Evolutionary conservation across 495 filamentous ascomycete species (phyloP), one percentile per base, ranked within the genome.

Genomic region (Haplographium delicatum): DNA sequence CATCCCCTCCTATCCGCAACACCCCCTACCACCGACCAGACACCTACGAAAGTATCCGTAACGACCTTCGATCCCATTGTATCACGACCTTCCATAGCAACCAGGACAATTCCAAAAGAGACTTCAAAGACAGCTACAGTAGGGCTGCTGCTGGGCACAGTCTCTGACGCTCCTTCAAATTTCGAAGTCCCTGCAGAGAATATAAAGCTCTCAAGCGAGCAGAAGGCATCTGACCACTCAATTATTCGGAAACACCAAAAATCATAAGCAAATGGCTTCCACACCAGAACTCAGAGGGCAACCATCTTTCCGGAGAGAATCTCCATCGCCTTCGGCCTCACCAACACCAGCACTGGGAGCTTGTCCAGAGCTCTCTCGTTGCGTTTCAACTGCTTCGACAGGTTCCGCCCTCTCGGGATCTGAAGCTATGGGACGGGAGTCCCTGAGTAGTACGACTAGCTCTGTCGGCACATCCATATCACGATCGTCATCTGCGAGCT

Each of bases 341-440:
- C 85, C 88, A 18, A 81, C 76, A 11, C 78, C 80, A 9, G 84
- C 83, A 42, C 72, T 89, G 41, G 76, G 78, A 13, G 72, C 80
- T 22, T 74, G 75, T 50, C 82, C 76, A 40, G 74, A 72, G n/a
- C 78, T 83, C 44, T 83, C 81, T 47, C 82, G 88, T 26, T 86
- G 82, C 50, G 74, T 89, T 50, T 95, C 89, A 31, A 83, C 84
- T 40, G 76, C 80, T 26, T 94, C 89, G 19, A 85, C 83, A 22
- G 70, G 73, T 28, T 91, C 85, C 37, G 75, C 80, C 20, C 86
- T 85, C 16, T 72, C 70, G 30, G 65, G 65, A 25, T 74, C 78
- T 18, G 68, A 76, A 50, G 76, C 72, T 38, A 59, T 73, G 15
- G 64, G 67, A 22, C 68, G 72, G 53, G 74, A 76, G 23, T 56